These are phyloP conservation scores for Lipomyces sp. DNA, from an alignment of 805 yeast genomes.

Conservation along the genomic window DNA sequence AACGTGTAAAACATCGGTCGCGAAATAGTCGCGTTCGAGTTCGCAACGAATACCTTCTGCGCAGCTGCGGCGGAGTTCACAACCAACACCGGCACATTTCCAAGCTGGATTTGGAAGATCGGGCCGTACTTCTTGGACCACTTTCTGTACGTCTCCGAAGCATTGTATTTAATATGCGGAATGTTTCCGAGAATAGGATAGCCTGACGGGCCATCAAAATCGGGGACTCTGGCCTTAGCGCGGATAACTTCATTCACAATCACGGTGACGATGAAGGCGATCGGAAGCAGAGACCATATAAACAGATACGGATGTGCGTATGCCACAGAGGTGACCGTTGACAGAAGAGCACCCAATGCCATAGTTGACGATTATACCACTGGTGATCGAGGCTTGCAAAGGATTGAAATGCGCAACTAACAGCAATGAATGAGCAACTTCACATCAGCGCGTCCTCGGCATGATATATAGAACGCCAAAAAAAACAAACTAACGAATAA, in stretches of 20 bases:
- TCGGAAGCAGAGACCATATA: background rate
- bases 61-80: slow-evolving; percentile 64
- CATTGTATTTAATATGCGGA: slow-evolving; percentile 25
- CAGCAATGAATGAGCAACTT: too few species aligned
- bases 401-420: too few species aligned
- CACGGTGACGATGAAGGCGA: slow-evolving; percentile 1
- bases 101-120: slow-evolving; percentile 63
- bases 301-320: background rate
- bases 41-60: slow-evolving; percentile 50
- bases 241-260: slow-evolving; percentile 11
- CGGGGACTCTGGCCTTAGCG: slow-evolving; percentile 13
- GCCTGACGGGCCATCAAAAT: slow-evolving; percentile 29
- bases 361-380: background rate
- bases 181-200: slow-evolving; percentile 29
- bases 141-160: slow-evolving; percentile 32
- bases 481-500: too few species aligned
- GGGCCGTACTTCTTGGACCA: slow-evolving; percentile 38
- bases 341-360: background rate
- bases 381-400: too few species aligned
- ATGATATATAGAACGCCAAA: too few species aligned
- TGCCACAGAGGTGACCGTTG: background rate
- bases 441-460: too few species aligned
- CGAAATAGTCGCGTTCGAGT: slow-evolving; percentile 56
- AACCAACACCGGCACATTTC: slow-evolving; percentile 54
- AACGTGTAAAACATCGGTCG: slow-evolving; percentile 67